Conservation (phyloP, 805 yeast species). For the Pichia ethanolica region DNA sequence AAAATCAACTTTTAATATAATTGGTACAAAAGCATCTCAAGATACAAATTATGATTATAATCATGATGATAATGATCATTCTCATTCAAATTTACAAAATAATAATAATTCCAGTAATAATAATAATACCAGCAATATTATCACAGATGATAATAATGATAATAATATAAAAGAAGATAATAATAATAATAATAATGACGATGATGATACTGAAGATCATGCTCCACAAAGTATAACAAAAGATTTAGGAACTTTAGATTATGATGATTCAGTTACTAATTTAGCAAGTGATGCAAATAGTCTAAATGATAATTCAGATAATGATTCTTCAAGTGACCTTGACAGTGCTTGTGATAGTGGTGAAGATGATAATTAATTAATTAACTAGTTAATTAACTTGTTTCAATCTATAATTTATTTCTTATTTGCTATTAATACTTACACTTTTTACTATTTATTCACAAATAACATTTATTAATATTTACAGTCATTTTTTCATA, state of each 20-base stretch:
- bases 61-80: slow-evolving; percentile 15
- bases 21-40: slow-evolving; percentile 32
- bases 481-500: too few relatives aligned
- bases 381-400: too few relatives aligned
- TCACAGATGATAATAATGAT: too few relatives aligned
- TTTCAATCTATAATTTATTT: too few relatives aligned
- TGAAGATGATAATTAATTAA: too few relatives aligned
- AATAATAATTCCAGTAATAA: background rate
- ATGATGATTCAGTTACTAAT: slow-evolving; percentile 22
- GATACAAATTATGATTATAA: slow-evolving; percentile 29
- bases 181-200: too few relatives aligned
- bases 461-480: too few relatives aligned
- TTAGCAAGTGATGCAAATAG: slow-evolving; percentile 28
- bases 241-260: slow-evolving; percentile 10
- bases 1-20: slow-evolving; percentile 21
- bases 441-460: too few relatives aligned
- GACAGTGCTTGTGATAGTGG: too few relatives aligned
- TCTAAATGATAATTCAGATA: slow-evolving; percentile 24
- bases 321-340: slow-evolving; percentile 2
- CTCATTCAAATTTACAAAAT: background rate
- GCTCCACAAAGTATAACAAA: background rate
- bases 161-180: too few relatives aligned
- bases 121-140: too few relatives aligned
- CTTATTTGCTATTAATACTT: too few relatives aligned
- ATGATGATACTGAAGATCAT: background rate